These are phyloP conservation scores for Gracilaria gracilis DNA, from an alignment of 23 red algal species.

Conservation along the genomic window DNA sequence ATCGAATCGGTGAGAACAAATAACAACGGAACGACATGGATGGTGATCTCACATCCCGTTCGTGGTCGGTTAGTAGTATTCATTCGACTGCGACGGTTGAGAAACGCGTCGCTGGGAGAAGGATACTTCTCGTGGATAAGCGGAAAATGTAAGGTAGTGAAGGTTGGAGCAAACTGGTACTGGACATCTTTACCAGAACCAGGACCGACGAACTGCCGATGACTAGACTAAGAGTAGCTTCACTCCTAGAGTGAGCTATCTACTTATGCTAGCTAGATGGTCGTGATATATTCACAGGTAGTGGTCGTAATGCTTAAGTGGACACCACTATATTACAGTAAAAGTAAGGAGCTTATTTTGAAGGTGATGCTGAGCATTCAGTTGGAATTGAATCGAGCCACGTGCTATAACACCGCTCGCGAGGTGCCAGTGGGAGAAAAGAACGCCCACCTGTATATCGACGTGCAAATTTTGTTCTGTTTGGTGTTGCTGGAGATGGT, in stretches of 20 bases:
- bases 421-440: conserved; percentile 3
- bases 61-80: neutral
- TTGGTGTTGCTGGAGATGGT: conserved; percentile 9
- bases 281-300: no score
- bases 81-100: conserved; percentile 1
- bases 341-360: conserved; percentile 1
- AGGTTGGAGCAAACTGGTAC: no score
- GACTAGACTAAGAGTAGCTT: no score
- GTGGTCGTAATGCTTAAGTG: no score
- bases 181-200: no score
- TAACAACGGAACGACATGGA: conserved; percentile 8
- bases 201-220: no score
- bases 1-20: neutral
- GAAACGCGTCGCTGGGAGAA: conserved; percentile 8
- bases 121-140: neutral
- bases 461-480: neutral
- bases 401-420: neutral
- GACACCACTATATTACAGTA: no score
- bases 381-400: neutral
- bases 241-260: no score
- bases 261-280: no score
- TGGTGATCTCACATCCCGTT: neutral
- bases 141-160: neutral
- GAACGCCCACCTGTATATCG: conserved; percentile 2
- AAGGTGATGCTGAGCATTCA: conserved; percentile 20